A percentile compares a stretch with the other conserved stretches of the same genome.
Evolutionary conservation across 1,139 yeast genomes (phyloP).

Genomic region (Blastobotrys elegans): DNA sequence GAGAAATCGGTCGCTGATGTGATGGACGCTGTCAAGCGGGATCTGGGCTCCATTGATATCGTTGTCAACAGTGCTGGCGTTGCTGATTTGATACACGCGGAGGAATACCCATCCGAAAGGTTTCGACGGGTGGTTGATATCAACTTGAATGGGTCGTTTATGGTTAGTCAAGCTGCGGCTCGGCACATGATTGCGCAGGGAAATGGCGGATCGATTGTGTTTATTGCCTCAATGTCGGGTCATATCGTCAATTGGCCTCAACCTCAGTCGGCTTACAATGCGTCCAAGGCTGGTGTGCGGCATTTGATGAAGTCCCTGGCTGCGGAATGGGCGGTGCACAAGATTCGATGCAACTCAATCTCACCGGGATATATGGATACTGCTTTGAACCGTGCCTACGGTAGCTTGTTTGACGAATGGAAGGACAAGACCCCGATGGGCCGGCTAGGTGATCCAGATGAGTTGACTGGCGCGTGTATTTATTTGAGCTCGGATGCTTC

Average conservation of each 20-base stretch:
- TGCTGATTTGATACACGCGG: conserved; percentile 76
- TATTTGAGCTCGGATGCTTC: conserved; percentile 62
- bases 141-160: conserved; percentile 72
- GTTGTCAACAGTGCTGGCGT: conserved; percentile 75
- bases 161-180: conserved; percentile 64
- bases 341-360: conserved; percentile 50
- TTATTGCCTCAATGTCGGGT: conserved; percentile 63
- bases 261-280: conserved; percentile 54
- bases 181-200: conserved; percentile 60
- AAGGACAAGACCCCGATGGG: conserved; percentile 62
- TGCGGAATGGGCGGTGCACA: conserved; percentile 54
- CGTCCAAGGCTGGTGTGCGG: conserved; percentile 57
- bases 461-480: conserved; percentile 63
- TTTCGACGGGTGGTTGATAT: conserved; percentile 73
- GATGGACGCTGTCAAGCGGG: conserved; percentile 50
- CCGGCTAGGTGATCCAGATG: conserved; percentile 61
- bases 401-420: conserved; percentile 47
- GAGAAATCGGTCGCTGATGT: conserved; percentile 49
- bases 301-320: conserved; percentile 51
- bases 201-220: conserved; percentile 45
- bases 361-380: conserved; percentile 58
- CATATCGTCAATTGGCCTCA: conserved; percentile 63
- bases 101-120: conserved; percentile 70
- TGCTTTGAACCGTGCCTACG: conserved; percentile 50
- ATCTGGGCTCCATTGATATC: conserved; percentile 57